Conservation (phyloP, 1,284 basidiomycete species). For the Cutaneotrichosporon mucoides region DNA sequence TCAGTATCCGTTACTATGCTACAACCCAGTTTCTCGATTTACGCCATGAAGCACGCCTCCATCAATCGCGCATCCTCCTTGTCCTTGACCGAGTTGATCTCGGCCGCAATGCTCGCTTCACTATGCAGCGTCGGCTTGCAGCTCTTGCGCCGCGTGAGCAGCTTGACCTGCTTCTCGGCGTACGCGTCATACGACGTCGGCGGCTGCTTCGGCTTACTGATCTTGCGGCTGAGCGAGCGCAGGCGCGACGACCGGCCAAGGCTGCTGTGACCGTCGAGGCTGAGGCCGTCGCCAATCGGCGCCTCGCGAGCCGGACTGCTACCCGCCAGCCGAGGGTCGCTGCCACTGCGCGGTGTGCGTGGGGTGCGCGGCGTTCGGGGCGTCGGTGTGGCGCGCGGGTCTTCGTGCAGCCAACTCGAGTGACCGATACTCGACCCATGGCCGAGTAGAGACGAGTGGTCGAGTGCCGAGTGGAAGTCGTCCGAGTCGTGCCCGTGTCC, state of each 20-base stretch:
- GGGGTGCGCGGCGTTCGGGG: background rate
- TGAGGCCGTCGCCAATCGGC: slow-evolving; percentile 7
- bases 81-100: slow-evolving; percentile 28
- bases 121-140: slow-evolving; percentile 32
- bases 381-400: background rate
- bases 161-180: slow-evolving; percentile 26
- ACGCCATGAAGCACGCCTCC: slow-evolving; percentile 45
- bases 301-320: slow-evolving; percentile 3
- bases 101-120: slow-evolving; percentile 31
- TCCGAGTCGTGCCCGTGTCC: background rate
- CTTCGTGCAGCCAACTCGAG: slow-evolving; percentile 1
- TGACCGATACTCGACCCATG: slow-evolving; percentile 1
- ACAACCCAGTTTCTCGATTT: background rate
- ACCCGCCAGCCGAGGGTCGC: slow-evolving; percentile 6
- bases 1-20: too few species aligned
- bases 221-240: slow-evolving; percentile 13
- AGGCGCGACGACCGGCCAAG: background rate
- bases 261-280: background rate
- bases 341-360: background rate
- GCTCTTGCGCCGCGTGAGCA: slow-evolving; percentile 25
- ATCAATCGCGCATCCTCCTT: slow-evolving; percentile 39
- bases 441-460: background rate
- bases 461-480: slow-evolving; percentile 4
- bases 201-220: slow-evolving; percentile 23
- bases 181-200: slow-evolving; percentile 38